phyloP scores from a whole-genome alignment of 768 basidiomycete genomes.

The Strobilomyces dryophilus region DNA sequence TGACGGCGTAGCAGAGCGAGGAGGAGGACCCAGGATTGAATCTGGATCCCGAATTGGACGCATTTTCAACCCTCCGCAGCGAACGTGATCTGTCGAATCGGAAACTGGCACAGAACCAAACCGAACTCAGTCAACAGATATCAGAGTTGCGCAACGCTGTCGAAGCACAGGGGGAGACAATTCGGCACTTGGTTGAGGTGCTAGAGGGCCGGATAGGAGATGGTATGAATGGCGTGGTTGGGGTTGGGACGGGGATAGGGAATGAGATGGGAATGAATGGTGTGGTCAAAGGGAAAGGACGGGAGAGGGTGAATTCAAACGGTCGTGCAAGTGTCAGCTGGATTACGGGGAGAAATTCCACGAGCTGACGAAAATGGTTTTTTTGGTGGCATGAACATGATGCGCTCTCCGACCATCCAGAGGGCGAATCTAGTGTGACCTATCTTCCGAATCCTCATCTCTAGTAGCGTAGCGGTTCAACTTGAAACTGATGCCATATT shows the following conservation, averaged over 20 bases:
- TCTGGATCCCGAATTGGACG: conserved; percentile 1
- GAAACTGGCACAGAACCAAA: conserved; percentile 64
- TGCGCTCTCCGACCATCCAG: too few relatives aligned
- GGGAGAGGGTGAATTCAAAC: not conserved
- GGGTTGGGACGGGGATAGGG: not conserved
- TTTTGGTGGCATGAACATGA: too few relatives aligned
- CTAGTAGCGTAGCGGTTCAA: too few relatives aligned
- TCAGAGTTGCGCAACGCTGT: conserved; percentile 49
- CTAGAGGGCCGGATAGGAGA: conserved; percentile 7
- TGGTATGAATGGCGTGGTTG: not conserved
- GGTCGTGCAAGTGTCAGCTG: not conserved
- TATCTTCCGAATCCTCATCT: too few relatives aligned
- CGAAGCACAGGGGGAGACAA: conserved; percentile 55
- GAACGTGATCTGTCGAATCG: conserved; percentile 48
- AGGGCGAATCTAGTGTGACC: too few relatives aligned
- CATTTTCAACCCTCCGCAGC: conserved; percentile 6
- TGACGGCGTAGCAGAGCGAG: not conserved
- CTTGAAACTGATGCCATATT: too few relatives aligned
- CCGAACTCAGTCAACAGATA: conserved; percentile 63
- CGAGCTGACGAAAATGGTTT: conserved; percentile 10
- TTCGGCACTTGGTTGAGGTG: conserved; percentile 28
- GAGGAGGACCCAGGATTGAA: not conserved
- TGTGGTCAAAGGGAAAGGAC: conserved; percentile 15
- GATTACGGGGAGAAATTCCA: conserved; percentile 8
- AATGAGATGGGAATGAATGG: not conserved